Base-by-base conservation (phyloP, 192 early-diverging fungal species). In the Backusella macrospora region DNA sequence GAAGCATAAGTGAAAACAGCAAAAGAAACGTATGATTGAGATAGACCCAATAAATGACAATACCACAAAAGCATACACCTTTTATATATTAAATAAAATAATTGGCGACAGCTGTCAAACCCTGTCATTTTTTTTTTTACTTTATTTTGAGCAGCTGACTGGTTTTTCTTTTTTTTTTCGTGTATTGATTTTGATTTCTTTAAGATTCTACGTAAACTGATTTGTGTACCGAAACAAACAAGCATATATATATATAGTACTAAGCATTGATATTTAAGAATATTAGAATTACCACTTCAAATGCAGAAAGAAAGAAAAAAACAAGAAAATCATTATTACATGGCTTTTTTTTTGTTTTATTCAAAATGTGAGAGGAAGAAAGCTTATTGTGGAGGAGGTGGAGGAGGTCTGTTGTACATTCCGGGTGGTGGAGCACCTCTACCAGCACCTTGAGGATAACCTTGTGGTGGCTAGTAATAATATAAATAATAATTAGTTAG, bases 371-470 rank as follows among this genome's bases (percentile, higher is more conserved):
- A 8, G 52, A 59, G 4, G 13, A 10, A 59, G 52, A 9, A 10
- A 26, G 29, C 55, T 71, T 46, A 45, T 49, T 70, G 23, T 47
- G 62, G 63, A 26, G 62, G 71, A 64, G 62, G 72, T 39, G 77
- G 77, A 29, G 72, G 77, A 38, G 77, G 73, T 70, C 77, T 70
- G 59, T 55, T 63, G 47, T 67, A 71, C 59, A 64, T 59, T 65
- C 84, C 82, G 15, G 81, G 83, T 45, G 84, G 80, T 64, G 80
- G 83, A 55, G 62, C 78, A 55, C 80, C 72, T 74, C 70, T 47
- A 40, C 70, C 70, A 68, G 81, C 78, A 12, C 70, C 70, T n/a
- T 69, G 67, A 74, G 80, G 80, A 62, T 73, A 85, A 16, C 82
- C 73, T 71, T 76, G 77, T 34, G 71, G 81, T 39, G 78, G 73